phyloP scores from a whole-genome alignment of 805 yeast species.

The Hemisphaericaspora nanyangensis region DNA sequence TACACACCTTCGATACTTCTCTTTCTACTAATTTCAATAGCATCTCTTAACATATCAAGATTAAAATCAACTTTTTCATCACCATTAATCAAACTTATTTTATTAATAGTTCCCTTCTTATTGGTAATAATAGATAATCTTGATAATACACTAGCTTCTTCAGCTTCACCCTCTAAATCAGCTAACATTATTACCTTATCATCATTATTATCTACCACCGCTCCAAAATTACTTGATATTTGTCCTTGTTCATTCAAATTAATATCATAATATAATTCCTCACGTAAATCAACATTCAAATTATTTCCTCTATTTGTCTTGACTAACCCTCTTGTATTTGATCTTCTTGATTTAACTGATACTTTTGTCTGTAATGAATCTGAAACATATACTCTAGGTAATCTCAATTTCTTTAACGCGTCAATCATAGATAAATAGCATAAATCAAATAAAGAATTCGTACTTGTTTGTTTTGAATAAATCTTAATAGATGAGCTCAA shows the following conservation, averaged over 20 bases:
- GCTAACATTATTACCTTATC: constrained; percentile 40
- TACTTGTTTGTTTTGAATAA: constrained; percentile 50
- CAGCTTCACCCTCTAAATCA: constrained; percentile 84
- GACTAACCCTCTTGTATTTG: constrained; percentile 35
- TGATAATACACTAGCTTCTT: constrained; percentile 58
- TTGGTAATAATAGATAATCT: constrained; percentile 45
- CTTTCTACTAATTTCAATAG: constrained; percentile 36
- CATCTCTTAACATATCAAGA: constrained; percentile 42
- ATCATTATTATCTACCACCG: constrained; percentile 28
- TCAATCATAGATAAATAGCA: constrained; percentile 65
- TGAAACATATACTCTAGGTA: constrained; percentile 69
- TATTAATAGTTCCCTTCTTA: constrained; percentile 20
- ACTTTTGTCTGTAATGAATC: constrained; percentile 53
- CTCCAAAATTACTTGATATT: constrained; percentile 56
- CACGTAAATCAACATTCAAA: constrained; percentile 52
- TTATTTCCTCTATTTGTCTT: constrained; percentile 39
- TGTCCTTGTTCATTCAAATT: constrained; percentile 37
- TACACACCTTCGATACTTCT: constrained; percentile 8
- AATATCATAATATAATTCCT: constrained; percentile 29
- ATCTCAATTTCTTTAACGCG: constrained; percentile 54
- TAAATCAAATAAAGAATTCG: constrained; percentile 78
- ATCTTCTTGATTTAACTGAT: constrained; percentile 44
- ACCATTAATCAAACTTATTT: constrained; percentile 49
- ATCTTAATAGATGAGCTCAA: constrained; percentile 73
- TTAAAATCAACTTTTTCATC: constrained; percentile 37